Conservation (phyloP, 2,329 filamentous ascomycete species). For the Aspergillus costaricaensis region DNA sequence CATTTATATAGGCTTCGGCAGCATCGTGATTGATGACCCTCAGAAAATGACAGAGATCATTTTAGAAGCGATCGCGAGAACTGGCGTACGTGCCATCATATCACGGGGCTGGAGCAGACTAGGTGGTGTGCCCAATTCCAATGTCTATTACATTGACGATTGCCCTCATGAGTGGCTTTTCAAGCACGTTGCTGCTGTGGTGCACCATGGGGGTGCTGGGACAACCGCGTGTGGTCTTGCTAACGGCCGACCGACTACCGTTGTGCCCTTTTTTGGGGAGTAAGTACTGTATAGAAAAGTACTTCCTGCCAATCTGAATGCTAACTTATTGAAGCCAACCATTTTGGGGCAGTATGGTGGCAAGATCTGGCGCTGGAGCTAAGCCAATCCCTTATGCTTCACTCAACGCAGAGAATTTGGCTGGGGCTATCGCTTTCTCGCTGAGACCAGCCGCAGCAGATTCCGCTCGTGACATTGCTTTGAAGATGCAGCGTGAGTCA, state of each 20-base stretch:
- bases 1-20: slow-evolving; percentile 60
- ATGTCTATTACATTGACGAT: slow-evolving; percentile 56
- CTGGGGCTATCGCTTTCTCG: slow-evolving; percentile 49
- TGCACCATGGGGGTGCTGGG: slow-evolving; percentile 63
- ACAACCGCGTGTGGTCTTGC: slow-evolving; percentile 59
- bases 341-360: slow-evolving; percentile 58
- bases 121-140: slow-evolving; percentile 35
- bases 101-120: slow-evolving; percentile 58
- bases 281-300: slow-evolving; percentile 16
- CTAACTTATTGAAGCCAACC: slow-evolving; percentile 40
- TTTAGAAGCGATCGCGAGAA: slow-evolving; percentile 49
- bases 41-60: slow-evolving; percentile 48
- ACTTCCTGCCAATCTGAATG: neutral
- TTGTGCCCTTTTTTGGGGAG: slow-evolving; percentile 62
- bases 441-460: slow-evolving; percentile 40
- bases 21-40: slow-evolving; percentile 57
- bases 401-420: slow-evolving; percentile 48
- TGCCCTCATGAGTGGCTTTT: slow-evolving; percentile 63
- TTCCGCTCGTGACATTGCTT: slow-evolving; percentile 40
- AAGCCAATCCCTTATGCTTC: slow-evolving; percentile 50
- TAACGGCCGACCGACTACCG: slow-evolving; percentile 54
- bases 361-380: slow-evolving; percentile 52
- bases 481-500: slow-evolving; percentile 45
- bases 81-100: slow-evolving; percentile 55
- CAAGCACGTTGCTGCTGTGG: slow-evolving; percentile 55